Base-by-base conservation (phyloP, 1,139 yeast species). In the Geotrichum cucujoidarum region DNA sequence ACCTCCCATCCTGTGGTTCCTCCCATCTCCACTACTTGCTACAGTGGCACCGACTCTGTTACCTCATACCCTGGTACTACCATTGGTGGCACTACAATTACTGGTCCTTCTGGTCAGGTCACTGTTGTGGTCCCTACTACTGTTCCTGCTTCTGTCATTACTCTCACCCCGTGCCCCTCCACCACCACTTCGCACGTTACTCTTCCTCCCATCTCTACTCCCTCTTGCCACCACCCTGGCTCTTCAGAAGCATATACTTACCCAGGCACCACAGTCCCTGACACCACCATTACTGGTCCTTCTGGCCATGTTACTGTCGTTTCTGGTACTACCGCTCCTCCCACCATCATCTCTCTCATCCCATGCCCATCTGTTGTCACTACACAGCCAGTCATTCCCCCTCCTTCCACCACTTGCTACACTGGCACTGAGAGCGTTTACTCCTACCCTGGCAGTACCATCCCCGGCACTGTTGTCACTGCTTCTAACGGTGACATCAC, bases 191-290 rank as follows among this genome's bases (percentile, higher is more conserved):
- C 30, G 21, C 10, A 17, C 11, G 25, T 24, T 13, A 35, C 40
- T 11, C 14, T 42, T 31, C 48, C 42, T 14, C 39, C 51, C 18
- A 5, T 18, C 8, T 21, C 16, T 33, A 18, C 38, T 8, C 16
- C 45, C 21, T 35, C 13, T 20, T n/a, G n/a, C n/a, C n/a, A n/a
- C n/a, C 25, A 39, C 34, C 11, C 37, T 31, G 38, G 38, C 20
- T 7, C 14, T 22, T 20, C 14, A 1, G 34, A 44, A 25, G 20
- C 36, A 35, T 20, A 32, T 17, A 36, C 35, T 17, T 47, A 31
- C 25, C 50, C 50, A 6, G 50, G 50, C 8, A 30, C 40, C 14
- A 40, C 43, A n/a, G 27, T 47, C 20, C 40, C 41, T 17, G 50
- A 35, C 6, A 41, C 43, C 13, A 47, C 50, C 18, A 38, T 47